A percentile compares a stretch with the other conserved stretches of the same genome.
phyloP scores from a whole-genome alignment of 371 early-diverging fungal species.

The Zopfochytrium polystomum region DNA sequence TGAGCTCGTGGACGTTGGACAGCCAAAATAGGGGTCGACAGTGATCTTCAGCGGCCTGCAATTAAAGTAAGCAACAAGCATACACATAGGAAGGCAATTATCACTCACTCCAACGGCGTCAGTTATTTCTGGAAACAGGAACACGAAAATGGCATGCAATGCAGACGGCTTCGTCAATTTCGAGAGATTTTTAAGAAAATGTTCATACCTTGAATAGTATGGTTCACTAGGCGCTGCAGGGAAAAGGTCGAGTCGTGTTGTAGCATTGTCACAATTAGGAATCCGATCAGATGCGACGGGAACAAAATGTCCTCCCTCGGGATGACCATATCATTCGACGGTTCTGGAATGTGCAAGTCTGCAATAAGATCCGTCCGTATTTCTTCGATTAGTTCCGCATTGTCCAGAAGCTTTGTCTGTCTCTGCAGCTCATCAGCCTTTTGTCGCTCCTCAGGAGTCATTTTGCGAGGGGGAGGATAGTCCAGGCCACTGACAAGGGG shows the following conservation, averaged over 20 bases:
- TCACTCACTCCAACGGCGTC: not conserved
- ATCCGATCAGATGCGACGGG: conserved; percentile 20
- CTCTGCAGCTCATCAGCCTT: too few species aligned
- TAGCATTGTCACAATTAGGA: conserved; percentile 16
- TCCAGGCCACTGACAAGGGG: too few species aligned
- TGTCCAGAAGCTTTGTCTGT: conserved; percentile 9
- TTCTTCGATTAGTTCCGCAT: conserved; percentile 13
- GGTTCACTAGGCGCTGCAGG: conserved; percentile 6
- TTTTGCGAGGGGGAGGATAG: too few species aligned
- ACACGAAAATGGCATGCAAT: not conserved
- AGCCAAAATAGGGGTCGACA: conserved; percentile 23
- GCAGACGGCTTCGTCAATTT: not conserved
- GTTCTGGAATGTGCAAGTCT: conserved; percentile 9
- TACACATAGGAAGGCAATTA: not conserved
- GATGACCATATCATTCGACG: not conserved
- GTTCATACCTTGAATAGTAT: conserved; percentile 10
- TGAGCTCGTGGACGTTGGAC: conserved; percentile 20
- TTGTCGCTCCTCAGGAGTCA: too few species aligned
- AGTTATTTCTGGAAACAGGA: too few species aligned
- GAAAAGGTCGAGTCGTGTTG: conserved; percentile 18
- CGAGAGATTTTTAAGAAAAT: too few species aligned
- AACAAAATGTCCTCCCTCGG: conserved; percentile 12
- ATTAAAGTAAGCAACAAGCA: not conserved
- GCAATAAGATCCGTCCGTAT: conserved; percentile 16
- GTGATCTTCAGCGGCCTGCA: not conserved